Evolutionary conservation across 495 filamentous ascomycete genomes (phyloP).

Genomic region (Penicillium arizonense): DNA sequence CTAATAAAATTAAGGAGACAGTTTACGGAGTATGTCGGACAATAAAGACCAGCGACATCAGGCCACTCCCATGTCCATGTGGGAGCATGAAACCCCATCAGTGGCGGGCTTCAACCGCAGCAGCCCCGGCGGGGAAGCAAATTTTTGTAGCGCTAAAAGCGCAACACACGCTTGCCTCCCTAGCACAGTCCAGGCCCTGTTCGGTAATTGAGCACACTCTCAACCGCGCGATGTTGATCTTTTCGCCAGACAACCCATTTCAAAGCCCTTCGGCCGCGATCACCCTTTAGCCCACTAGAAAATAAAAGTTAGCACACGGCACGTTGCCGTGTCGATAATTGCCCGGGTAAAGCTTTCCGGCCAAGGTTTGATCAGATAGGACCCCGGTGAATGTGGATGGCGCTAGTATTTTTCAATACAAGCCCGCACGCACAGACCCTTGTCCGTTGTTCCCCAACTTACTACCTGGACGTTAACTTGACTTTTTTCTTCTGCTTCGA

Average conservation of each 20-base stretch:
- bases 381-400: neutral
- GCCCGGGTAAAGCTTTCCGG: neutral
- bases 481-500: neutral
- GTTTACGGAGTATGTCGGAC: neutral
- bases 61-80: neutral
- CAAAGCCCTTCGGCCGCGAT: neutral
- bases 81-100: neutral
- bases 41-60: neutral
- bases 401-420: slow-evolving; percentile 1
- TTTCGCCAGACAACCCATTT: neutral
- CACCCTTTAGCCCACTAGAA: neutral
- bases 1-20: neutral
- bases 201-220: neutral
- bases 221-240: neutral
- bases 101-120: neutral
- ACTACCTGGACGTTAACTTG: neutral
- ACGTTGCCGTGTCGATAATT: neutral
- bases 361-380: slow-evolving; percentile 1
- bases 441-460: neutral
- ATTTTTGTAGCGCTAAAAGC: neutral
- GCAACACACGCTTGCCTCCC: neutral
- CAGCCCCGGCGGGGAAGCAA: neutral
- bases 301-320: neutral
- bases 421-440: too few relatives aligned
- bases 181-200: neutral